These are phyloP conservation scores for Ogataea salicorniae DNA, from an alignment of 805 yeast genomes.

Conservation along the genomic window DNA sequence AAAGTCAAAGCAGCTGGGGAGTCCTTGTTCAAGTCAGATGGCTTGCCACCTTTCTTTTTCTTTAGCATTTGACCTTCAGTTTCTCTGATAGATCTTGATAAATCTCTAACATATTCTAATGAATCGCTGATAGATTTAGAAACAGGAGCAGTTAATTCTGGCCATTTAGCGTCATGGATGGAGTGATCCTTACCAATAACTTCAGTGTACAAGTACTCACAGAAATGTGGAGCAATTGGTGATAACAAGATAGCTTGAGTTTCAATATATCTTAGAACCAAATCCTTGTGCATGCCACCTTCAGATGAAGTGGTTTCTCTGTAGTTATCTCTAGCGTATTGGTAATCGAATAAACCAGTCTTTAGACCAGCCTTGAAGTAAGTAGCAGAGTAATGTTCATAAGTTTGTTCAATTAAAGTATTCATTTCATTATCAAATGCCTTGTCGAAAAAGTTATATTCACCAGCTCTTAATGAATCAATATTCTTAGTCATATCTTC, in stretches of 20 bases:
- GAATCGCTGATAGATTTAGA: slow-evolving; percentile 60
- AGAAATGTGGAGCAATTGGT: slow-evolving; percentile 94
- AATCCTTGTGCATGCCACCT: slow-evolving; percentile 71
- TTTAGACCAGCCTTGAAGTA: slow-evolving; percentile 87
- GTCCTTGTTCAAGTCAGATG: slow-evolving; percentile 66
- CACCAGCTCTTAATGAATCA: slow-evolving; percentile 53
- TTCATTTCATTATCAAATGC: slow-evolving; percentile 96
- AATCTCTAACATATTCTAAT: slow-evolving; percentile 70
- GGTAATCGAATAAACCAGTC: slow-evolving; percentile 88
- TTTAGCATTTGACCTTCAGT: slow-evolving; percentile 82
- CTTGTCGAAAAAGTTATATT: slow-evolving; percentile 66
- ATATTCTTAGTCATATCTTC: slow-evolving; percentile 61
- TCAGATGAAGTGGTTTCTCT: slow-evolving; percentile 67
- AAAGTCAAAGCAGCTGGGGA: slow-evolving; percentile 71
- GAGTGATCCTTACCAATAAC: slow-evolving; percentile 60
- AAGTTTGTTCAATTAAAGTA: slow-evolving; percentile 66
- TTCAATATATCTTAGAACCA: slow-evolving; percentile 78
- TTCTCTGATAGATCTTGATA: slow-evolving; percentile 85
- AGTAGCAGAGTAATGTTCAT: slow-evolving; percentile 64
- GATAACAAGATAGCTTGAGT: slow-evolving; percentile 78
- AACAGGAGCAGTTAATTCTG: slow-evolving; percentile 64
- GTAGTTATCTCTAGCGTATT: slow-evolving; percentile 92
- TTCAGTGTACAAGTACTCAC: slow-evolving; percentile 86
- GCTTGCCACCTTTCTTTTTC: slow-evolving; percentile 81
- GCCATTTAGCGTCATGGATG: slow-evolving; percentile 73